Evolutionary conservation across 345 rosid genomes (phyloP), one percentile per base, ranked within the genome.

Genomic region (Acer negundo): DNA sequence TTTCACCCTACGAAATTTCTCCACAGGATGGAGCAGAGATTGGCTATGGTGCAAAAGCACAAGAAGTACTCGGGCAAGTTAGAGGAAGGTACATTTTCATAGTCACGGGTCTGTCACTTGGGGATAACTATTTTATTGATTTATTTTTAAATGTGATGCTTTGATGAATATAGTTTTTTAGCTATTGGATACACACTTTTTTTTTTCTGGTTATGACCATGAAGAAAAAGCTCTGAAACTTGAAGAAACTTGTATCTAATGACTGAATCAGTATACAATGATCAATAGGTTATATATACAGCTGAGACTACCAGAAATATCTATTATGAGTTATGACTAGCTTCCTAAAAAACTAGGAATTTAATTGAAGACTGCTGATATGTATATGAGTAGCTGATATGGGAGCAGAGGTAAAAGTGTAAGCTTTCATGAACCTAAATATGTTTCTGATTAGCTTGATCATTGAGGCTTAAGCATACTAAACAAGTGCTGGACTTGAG

Each of bases 31-130:
- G 97, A 76, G 98, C 98, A 7, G 97, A 89, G 31, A 65, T 0
- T 65, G 99, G 98, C 23, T 97, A 90, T 84, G 99, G 99, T 80
- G 96, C 96, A 75, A 97, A 91, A 85, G 98, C 99, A 56, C 94
- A 94, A 83, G 95, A 91, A 83, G 78, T 94, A 85, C 94, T 94
- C 47, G 97, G 97, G 46, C 95, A 90, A 94, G 99, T 97, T 66
- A 89, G 84, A 85, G 99, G 99, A 84, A 96, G 92, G 99, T 97
- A 88, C 63, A 53, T 22, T 53, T 20, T 66, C 6, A 38, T 31
- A 2, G 8, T 3, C 16, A 12, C 12, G 62, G 23, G 22, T 10
- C 44, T 66, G 62, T 67, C 40, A 20, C 19, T 24, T 74, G 40
- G 17, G 46, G 23, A 42, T 69, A 24, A 23, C 28, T 70, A 8